phyloP scores from a whole-genome alignment of 2,329 filamentous ascomycete species.

The Chrysosporium keratinophilum region DNA sequence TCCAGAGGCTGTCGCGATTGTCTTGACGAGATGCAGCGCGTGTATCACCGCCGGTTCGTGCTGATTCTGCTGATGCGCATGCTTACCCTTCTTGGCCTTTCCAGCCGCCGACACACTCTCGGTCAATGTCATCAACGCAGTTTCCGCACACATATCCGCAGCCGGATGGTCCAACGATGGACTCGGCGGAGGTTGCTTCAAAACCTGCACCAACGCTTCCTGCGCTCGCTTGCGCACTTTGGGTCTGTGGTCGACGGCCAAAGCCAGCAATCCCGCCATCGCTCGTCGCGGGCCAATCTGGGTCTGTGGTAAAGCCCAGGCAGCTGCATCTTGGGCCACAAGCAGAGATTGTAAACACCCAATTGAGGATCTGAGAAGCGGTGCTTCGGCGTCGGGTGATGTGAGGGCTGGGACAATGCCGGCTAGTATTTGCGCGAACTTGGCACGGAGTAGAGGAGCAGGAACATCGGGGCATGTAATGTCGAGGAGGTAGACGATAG shows the following conservation, averaged over 20 bases:
- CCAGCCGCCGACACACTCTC: constrained; percentile 57
- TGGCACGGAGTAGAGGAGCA: constrained; percentile 75
- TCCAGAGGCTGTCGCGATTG: constrained; percentile 71
- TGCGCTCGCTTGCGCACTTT: constrained; percentile 92
- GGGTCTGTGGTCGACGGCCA: constrained; percentile 76
- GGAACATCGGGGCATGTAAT: constrained; percentile 77
- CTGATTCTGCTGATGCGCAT: constrained; percentile 39
- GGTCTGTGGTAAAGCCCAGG: constrained; percentile 77
- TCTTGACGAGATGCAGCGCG: constrained; percentile 82
- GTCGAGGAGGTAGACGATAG: constrained; percentile 92
- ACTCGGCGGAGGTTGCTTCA: constrained; percentile 77
- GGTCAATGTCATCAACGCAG: constrained; percentile 67
- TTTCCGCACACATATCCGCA: constrained; percentile 91
- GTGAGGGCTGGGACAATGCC: constrained; percentile 76
- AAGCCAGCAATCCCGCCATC: constrained; percentile 70
- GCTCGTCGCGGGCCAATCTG: constrained; percentile 79
- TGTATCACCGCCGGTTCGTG: constrained; percentile 83
- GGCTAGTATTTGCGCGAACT: constrained; percentile 87
- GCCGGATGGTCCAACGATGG: constrained; percentile 90
- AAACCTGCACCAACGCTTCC: constrained; percentile 72
- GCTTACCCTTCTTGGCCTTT: constrained; percentile 53
- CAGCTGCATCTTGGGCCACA: constrained; percentile 71
- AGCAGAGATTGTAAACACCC: constrained; percentile 89
- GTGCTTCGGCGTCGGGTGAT: constrained; percentile 71
- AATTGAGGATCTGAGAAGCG: constrained; percentile 75